phyloP scores from a whole-genome alignment of 352 stramenopile species.

The Stramenopiles sp. region DNA sequence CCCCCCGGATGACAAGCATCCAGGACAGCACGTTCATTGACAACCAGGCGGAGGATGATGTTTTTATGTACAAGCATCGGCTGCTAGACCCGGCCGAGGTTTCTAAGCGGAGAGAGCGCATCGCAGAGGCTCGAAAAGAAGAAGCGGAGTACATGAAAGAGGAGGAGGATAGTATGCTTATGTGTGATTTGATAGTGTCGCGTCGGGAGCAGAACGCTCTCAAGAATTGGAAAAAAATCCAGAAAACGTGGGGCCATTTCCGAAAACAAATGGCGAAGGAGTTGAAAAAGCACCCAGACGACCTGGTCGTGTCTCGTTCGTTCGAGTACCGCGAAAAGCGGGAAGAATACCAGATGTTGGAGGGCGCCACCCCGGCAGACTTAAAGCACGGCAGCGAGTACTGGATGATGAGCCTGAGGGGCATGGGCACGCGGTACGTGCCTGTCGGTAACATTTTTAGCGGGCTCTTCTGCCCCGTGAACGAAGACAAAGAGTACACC shows the following conservation, averaged over 20 bases:
- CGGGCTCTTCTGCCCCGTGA: conserved; percentile 60
- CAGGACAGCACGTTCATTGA: too few relatives aligned
- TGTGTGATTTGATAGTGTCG: too few relatives aligned
- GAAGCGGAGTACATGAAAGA: too few relatives aligned
- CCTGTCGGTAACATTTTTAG: conserved; percentile 75
- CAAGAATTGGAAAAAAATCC: too few relatives aligned
- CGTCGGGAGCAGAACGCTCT: too few relatives aligned
- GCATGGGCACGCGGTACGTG: conserved; percentile 55
- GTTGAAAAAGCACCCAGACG: conserved; percentile 37
- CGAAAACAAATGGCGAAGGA: conserved; percentile 35
- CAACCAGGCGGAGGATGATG: too few relatives aligned
- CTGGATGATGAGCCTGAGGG: conserved; percentile 64
- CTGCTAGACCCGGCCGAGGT: too few relatives aligned
- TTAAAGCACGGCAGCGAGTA: conserved; percentile 61
- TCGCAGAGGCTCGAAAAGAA: too few relatives aligned
- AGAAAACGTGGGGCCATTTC: conserved; percentile 51
- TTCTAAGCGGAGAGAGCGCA: too few relatives aligned
- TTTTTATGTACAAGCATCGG: too few relatives aligned
- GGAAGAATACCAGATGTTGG: conserved; percentile 62
- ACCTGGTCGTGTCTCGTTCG: conserved; percentile 58
- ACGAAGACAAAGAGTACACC: conserved; percentile 37
- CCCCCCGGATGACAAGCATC: too few relatives aligned
- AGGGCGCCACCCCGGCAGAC: conserved; percentile 51
- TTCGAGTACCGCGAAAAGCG: conserved; percentile 58
- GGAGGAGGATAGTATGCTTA: too few relatives aligned